A percentile compares a stretch with the other conserved stretches of the same genome.
Evolutionary conservation across 176 grass and related monocot genomes (phyloP).

Genomic region (Elaeis guineensis): DNA sequence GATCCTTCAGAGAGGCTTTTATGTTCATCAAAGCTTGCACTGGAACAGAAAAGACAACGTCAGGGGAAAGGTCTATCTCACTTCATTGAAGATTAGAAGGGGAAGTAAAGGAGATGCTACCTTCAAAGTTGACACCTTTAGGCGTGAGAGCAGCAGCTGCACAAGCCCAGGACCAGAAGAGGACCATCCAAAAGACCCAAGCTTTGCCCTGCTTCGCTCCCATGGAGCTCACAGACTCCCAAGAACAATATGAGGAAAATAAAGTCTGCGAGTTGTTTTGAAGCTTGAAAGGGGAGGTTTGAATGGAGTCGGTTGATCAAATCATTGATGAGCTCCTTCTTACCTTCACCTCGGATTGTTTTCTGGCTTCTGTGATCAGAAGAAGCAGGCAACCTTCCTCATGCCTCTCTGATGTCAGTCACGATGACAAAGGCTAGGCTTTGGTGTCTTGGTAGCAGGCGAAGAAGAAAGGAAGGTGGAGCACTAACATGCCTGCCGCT

Average conservation of each 20-base stretch:
- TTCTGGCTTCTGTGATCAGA: background rate
- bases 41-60: no score
- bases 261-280: background rate
- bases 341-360: background rate
- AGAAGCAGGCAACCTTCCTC: constrained; percentile 1
- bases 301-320: background rate
- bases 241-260: background rate
- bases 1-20: no score
- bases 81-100: no score
- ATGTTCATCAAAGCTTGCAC: no score
- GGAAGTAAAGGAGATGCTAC: no score
- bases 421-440: constrained; percentile 1
- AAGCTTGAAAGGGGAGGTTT: background rate
- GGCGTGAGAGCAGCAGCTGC: no score
- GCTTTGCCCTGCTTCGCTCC: background rate
- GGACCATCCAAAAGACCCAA: no score
- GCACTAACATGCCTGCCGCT: constrained; percentile 1
- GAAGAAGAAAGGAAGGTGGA: background rate
- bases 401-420: background rate
- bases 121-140: no score
- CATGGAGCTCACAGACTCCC: constrained; percentile 1
- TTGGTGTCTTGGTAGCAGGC: background rate
- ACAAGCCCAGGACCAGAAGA: no score
- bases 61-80: no score
- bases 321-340: background rate